Percentiles rank a stretch among this genome's conserved stretches.
Evolutionary conservation across 192 early-diverging fungal genomes (phyloP).

Genomic region (Podila epicladia): DNA sequence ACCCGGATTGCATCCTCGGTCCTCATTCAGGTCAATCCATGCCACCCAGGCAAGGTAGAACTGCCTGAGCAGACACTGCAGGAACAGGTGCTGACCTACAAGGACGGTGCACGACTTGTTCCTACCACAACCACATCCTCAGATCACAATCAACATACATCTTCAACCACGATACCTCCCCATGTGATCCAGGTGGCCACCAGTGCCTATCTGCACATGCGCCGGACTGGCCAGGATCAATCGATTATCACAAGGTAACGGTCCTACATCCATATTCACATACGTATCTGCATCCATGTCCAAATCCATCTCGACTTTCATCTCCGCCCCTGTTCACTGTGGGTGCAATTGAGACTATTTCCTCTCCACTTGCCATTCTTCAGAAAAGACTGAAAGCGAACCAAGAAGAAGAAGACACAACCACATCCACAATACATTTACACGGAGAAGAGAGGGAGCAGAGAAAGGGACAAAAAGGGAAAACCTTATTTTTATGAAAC

Average conservation of each 20-base stretch:
- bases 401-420: too few species aligned
- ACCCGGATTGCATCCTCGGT: constrained; percentile 75
- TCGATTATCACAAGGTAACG: constrained; percentile 88
- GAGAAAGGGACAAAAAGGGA: too few species aligned
- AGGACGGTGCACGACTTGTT: constrained; percentile 56
- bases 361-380: too few species aligned
- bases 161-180: constrained; percentile 64
- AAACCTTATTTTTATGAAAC: too few species aligned
- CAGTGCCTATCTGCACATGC: constrained; percentile 89
- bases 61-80: constrained; percentile 71
- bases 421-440: too few species aligned
- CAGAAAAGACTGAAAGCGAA: too few species aligned
- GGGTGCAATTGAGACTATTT: not conserved
- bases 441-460: too few species aligned
- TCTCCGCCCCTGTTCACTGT: not conserved
- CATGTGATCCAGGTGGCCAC: constrained; percentile 89
- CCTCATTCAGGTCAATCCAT: constrained; percentile 78
- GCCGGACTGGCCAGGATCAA: constrained; percentile 89
- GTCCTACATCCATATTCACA: not conserved
- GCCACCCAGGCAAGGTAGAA: constrained; percentile 60
- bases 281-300: too few species aligned
- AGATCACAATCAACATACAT: constrained; percentile 21
- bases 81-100: constrained; percentile 78
- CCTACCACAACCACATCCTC: not conserved
- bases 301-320: not conserved